Conservation (phyloP, 768 basidiomycete genomes). For the Amyloporia xantha region DNA sequence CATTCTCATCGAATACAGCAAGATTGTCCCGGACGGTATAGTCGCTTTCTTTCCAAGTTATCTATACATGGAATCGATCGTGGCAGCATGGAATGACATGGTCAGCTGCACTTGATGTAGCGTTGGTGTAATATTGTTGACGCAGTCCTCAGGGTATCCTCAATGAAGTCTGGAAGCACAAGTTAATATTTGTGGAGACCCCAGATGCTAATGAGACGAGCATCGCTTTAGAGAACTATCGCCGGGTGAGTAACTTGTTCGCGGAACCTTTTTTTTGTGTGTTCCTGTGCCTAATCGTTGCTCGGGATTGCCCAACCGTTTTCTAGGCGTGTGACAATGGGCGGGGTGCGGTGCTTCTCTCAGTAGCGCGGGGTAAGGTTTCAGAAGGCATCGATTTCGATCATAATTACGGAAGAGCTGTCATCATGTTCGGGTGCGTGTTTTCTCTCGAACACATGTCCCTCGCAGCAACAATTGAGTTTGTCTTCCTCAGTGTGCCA, state of each 20-base stretch:
- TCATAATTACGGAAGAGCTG: slow-evolving; percentile 97
- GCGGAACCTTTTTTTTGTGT: too few relatives aligned
- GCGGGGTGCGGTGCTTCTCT: slow-evolving; percentile 90
- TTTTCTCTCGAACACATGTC: slow-evolving; percentile 4
- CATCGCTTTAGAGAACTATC: slow-evolving; percentile 95
- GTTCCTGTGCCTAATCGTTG: not conserved
- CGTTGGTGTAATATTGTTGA: not conserved
- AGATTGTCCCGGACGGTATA: slow-evolving; percentile 96
- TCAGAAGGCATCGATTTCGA: slow-evolving; percentile 99
- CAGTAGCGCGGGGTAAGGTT: slow-evolving; percentile 97
- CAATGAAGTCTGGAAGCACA: slow-evolving; percentile 99
- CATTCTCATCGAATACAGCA: slow-evolving; percentile 96
- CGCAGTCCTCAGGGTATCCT: slow-evolving; percentile 71
- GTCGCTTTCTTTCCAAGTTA: slow-evolving; percentile 99
- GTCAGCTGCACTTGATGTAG: slow-evolving; percentile 41
- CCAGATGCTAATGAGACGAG: slow-evolving; percentile 99
- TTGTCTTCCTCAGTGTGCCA: slow-evolving; percentile 54
- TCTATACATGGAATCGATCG: slow-evolving; percentile 99
- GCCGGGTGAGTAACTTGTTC: slow-evolving; percentile 54
- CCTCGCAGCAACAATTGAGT: not conserved
- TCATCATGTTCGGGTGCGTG: slow-evolving; percentile 97
- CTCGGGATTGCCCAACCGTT: not conserved
- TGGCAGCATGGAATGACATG: slow-evolving; percentile 99
- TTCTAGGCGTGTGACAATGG: slow-evolving; percentile 97
- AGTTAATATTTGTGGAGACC: slow-evolving; percentile 98